These are phyloP conservation scores for Irpex sp. DNA, from an alignment of 1,284 basidiomycete genomes.

Conservation along the genomic window DNA sequence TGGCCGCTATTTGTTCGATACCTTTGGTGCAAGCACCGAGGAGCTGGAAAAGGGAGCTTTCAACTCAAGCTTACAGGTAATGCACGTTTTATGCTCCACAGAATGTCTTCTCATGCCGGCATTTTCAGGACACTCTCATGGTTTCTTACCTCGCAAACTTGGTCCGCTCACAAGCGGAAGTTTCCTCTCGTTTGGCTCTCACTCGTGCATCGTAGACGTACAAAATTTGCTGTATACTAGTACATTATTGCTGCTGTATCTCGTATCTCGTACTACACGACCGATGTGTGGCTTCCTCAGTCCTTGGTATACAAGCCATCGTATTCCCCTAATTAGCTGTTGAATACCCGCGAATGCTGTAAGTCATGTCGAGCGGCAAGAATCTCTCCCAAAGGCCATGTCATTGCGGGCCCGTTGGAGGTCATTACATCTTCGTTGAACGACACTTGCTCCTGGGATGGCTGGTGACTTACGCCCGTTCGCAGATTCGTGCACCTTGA, in stretches of 20 bases:
- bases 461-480: slow-evolving; percentile 30
- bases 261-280: slow-evolving; percentile 7
- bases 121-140: slow-evolving; percentile 80
- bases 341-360: slow-evolving; percentile 95
- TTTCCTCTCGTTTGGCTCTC: slow-evolving; percentile 85
- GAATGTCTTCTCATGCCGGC: too few relatives aligned
- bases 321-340: slow-evolving; percentile 47
- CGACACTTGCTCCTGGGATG: slow-evolving; percentile 16
- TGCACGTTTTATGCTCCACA: slow-evolving; percentile 14
- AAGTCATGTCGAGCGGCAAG: slow-evolving; percentile 86
- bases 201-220: slow-evolving; percentile 33
- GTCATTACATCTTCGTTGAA: slow-evolving; percentile 12
- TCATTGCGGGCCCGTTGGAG: slow-evolving; percentile 68
- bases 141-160: slow-evolving; percentile 94
- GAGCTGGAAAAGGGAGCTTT: slow-evolving; percentile 71
- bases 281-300: not conserved
- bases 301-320: too few relatives aligned
- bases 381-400: slow-evolving; percentile 97
- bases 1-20: slow-evolving; percentile 90
- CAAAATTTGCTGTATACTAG: slow-evolving; percentile 14
- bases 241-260: slow-evolving; percentile 13
- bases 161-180: slow-evolving; percentile 90
- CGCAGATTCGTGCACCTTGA: slow-evolving; percentile 38
- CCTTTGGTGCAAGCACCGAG: slow-evolving; percentile 65
- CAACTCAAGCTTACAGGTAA: slow-evolving; percentile 68